A percentile compares a stretch with the other conserved stretches of the same genome.
Evolutionary conservation across 768 basidiomycete species (phyloP).

Genomic region (Harrya chromipes): DNA sequence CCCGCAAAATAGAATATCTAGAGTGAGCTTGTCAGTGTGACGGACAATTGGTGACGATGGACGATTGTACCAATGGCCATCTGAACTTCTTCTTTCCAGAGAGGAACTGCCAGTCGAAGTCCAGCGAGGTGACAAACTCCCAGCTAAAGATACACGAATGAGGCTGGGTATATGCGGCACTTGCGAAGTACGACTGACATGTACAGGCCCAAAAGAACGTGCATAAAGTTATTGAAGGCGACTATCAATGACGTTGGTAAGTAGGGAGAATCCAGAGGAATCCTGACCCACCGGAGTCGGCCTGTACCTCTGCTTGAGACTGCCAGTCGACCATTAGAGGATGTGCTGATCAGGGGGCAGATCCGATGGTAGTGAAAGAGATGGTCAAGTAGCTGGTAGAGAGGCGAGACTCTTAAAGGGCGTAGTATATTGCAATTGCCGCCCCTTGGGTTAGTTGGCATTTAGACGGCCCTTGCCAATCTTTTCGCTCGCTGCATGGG

Average conservation of each 20-base stretch:
- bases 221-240: conserved; percentile 53
- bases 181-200: conserved; percentile 39
- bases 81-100: conserved; percentile 53
- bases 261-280: background rate
- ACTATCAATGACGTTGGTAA: conserved; percentile 14
- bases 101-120: conserved; percentile 64
- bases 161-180: conserved; percentile 5
- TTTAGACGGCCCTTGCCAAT: conserved; percentile 17
- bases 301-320: conserved; percentile 43
- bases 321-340: conserved; percentile 55
- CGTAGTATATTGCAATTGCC: background rate
- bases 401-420: conserved; percentile 4
- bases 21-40: background rate
- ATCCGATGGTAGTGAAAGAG: background rate
- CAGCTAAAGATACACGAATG: conserved; percentile 40
- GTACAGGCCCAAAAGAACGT: conserved; percentile 57
- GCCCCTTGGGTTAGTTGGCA: conserved; percentile 16
- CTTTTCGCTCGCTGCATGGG: background rate
- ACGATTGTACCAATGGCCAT: conserved; percentile 58
- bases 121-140: conserved; percentile 61
- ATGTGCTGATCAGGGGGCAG: conserved; percentile 3
- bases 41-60: background rate
- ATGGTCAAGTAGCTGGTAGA: background rate
- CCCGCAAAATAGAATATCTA: conserved; percentile 70
- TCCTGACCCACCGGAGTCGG: conserved; percentile 42